Evolutionary conservation across 148 eudicot species (phyloP), one percentile per base, ranked within the genome.

Genomic region (Rhododendron molle): DNA sequence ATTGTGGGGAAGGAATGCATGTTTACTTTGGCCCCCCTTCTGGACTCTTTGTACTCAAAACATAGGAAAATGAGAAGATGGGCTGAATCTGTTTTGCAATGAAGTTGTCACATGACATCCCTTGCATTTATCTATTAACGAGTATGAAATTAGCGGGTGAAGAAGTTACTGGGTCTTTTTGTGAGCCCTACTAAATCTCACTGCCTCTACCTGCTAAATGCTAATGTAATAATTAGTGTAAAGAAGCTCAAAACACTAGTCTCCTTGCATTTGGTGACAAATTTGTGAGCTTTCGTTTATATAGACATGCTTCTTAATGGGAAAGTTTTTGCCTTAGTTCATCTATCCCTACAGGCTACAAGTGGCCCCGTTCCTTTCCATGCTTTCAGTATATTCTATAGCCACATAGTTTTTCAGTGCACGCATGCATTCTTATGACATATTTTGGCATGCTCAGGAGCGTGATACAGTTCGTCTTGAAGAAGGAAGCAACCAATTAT

Each of bases 391-490:
- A 13, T 71, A 71, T 32, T 71, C 74, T 13, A 20, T 28, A 30
- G 38, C 36, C 16, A 69, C 36, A 65, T 26, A 16, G 40, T 71
- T 30, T 71, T 71, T 13, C 76, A 13, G 38, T 71, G 76, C 38
- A 71, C 9, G 14, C 21, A 21, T 4, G 49, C 38, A 28, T 78
- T 46, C 76, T 46, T 54, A 58, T 58, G 2, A 34, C 73, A 23
- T 83, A 43, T 79, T 26, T 71, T 83, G 71, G 46, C 62, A 76
- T 71, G 82, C 40, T 62, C 86, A 94, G 96, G 98, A 89, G 60
- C 88, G 71, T 83, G 95, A 93, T 83, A 47, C 88, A 30, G 90
- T 85, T 85, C 86, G 74, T 43, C 84, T 44, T 62, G 93, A 88
- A 80, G 86, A 84, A 79, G 87, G 88, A n/a, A 77, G 84, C 82